These are phyloP conservation scores for Nothopassalora personata DNA, from an alignment of 2,329 filamentous ascomycete species.

Conservation along the genomic window DNA sequence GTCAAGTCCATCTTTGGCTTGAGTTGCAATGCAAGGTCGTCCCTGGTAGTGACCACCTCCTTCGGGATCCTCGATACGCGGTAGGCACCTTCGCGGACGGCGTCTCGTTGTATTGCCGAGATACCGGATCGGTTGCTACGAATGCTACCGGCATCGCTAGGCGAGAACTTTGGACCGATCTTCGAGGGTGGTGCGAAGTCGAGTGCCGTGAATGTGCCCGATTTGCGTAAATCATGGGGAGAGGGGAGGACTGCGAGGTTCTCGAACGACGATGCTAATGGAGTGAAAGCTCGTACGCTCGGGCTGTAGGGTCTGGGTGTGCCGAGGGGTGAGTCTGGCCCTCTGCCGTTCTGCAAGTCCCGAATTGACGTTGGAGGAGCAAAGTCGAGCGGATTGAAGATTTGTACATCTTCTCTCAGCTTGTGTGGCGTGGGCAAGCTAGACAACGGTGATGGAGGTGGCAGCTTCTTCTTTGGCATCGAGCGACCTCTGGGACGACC, in stretches of 20 bases:
- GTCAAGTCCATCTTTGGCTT: slow-evolving; percentile 39
- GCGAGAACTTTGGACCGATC: slow-evolving; percentile 51
- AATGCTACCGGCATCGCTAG: slow-evolving; percentile 46
- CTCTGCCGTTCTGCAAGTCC: slow-evolving; percentile 63
- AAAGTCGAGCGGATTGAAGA: slow-evolving; percentile 75
- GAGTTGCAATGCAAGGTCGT: slow-evolving; percentile 58
- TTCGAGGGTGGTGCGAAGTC: slow-evolving; percentile 76
- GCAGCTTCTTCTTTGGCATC: slow-evolving; percentile 53
- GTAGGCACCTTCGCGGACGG: slow-evolving; percentile 77
- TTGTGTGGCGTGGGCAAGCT: slow-evolving; percentile 81
- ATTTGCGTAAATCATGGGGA: slow-evolving; percentile 75
- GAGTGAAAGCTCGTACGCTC: slow-evolving; percentile 67
- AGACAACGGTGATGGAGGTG: slow-evolving; percentile 67
- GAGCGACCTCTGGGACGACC: slow-evolving; percentile 24
- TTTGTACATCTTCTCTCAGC: slow-evolving; percentile 65
- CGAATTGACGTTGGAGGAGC: slow-evolving; percentile 63
- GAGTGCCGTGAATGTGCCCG: slow-evolving; percentile 68
- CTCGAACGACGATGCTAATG: slow-evolving; percentile 77
- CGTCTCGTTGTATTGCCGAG: slow-evolving; percentile 62
- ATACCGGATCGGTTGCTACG: slow-evolving; percentile 73
- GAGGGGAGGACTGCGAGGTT: slow-evolving; percentile 81
- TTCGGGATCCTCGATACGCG: slow-evolving; percentile 79
- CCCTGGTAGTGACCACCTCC: slow-evolving; percentile 72
- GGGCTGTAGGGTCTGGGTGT: slow-evolving; percentile 64
- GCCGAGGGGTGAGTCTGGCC: slow-evolving; percentile 56